These are phyloP conservation scores for Fusarium sp. DNA, from an alignment of 2,329 filamentous ascomycete genomes.

Conservation along the genomic window DNA sequence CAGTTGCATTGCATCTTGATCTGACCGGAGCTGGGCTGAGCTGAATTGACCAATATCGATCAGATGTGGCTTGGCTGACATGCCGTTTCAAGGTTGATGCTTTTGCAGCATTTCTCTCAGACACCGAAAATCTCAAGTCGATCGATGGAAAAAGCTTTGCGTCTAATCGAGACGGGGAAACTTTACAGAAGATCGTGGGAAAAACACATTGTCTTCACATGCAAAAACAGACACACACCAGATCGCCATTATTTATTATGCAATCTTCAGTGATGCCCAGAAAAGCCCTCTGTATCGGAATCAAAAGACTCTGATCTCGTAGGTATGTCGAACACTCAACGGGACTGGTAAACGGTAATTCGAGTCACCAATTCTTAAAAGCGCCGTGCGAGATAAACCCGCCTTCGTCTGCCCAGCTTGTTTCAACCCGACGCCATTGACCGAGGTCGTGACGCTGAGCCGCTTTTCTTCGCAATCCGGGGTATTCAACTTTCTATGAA, in stretches of 20 bases:
- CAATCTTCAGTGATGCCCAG: not conserved
- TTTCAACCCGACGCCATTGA: slow-evolving; percentile 67
- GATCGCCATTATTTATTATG: not conserved
- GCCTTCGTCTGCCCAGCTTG: slow-evolving; percentile 67
- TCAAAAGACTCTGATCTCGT: not conserved
- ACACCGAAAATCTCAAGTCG: no score
- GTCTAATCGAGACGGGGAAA: not conserved
- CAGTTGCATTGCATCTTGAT: slow-evolving; percentile 11
- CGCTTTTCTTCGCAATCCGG: slow-evolving; percentile 67
- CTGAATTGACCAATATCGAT: slow-evolving; percentile 4
- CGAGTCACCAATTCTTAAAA: slow-evolving; percentile 75
- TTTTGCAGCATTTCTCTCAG: not conserved
- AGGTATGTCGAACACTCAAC: slow-evolving; percentile 71
- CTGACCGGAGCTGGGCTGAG: not conserved
- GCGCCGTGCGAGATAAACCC: slow-evolving; percentile 60
- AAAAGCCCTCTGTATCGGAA: slow-evolving; percentile 2
- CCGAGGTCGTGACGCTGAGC: slow-evolving; percentile 60
- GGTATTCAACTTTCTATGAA: slow-evolving; percentile 69
- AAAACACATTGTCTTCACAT: slow-evolving; percentile 9
- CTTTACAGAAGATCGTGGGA: not conserved
- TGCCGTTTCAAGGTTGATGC: not conserved
- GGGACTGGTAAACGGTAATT: slow-evolving; percentile 68
- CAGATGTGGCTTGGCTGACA: slow-evolving; percentile 15
- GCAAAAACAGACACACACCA: not conserved
- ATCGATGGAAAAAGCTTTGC: not conserved